Evolutionary conservation across 441 rosid species (phyloP).

Genomic region (Adansonia grandidieri): DNA sequence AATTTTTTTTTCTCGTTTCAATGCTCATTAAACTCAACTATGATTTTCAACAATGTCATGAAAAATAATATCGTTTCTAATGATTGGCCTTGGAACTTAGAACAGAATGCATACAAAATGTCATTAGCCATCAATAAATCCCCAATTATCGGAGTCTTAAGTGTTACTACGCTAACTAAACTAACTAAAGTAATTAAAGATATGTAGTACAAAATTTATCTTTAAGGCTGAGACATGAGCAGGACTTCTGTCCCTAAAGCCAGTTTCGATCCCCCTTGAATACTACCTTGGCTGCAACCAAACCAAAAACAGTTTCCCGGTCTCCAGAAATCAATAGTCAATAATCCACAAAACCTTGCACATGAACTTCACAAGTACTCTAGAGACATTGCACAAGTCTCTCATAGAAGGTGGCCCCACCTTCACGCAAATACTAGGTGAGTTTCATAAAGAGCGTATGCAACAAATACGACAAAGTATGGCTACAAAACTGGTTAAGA

Average conservation of each 20-base stretch:
- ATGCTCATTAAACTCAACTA: no score
- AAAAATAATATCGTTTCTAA: no score
- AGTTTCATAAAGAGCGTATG: neutral
- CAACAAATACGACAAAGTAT: neutral
- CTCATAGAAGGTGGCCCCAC: neutral
- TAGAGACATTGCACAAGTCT: neutral
- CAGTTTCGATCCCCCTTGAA: neutral
- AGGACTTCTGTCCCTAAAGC: neutral
- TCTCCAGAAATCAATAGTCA: neutral
- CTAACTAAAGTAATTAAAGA: neutral
- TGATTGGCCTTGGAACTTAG: neutral
- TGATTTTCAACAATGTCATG: neutral
- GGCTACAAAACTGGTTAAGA: neutral
- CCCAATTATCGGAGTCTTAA: neutral
- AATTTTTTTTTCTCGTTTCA: no score
- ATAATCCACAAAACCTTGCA: neutral
- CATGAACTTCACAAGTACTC: neutral
- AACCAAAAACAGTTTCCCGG: neutral
- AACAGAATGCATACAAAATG: no score
- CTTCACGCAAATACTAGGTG: neutral
- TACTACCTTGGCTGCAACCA: no score
- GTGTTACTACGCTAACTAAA: neutral
- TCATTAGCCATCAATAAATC: neutral
- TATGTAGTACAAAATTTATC: no score
- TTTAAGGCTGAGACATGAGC: neutral